Base-by-base conservation (phyloP, 768 basidiomycete species). In the Pulveroboletus ravenelii region DNA sequence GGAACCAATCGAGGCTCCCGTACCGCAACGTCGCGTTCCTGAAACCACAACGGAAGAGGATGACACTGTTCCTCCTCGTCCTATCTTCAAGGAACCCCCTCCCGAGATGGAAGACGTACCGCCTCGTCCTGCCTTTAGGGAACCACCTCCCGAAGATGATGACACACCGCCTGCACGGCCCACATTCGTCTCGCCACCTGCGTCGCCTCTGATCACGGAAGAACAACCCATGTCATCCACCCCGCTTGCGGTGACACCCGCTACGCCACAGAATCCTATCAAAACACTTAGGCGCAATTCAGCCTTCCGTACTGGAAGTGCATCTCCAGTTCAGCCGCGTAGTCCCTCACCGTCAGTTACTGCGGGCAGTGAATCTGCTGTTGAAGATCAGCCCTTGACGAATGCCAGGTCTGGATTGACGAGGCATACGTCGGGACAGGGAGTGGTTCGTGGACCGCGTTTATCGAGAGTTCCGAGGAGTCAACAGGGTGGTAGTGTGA, bases 11-110 rank as follows among this genome's bases (percentile, higher is more conserved):
- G 58, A 56, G 41, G 35, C 31, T 5, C 48, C 46, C 36, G 36
- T 45, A 29, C 15, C 38, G 13, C 55, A 55, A 23, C 25, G 12
- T 37, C 29, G 41, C 17, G 45, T 30, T 6, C 17, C 52, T n/a
- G 55, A 49, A 17, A 40, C 54, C 18, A 29, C 41, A 10, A 46
- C 20, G 15, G 37, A 43, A 25, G 57, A 69, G 18, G 56, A 60
- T 27, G 52, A 54, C 8, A 40, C 29, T 41, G 34, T 14, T 25
- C 64, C 67, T 30, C 60, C 60, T 12, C 72, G 71, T 18, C 84
- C 83, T 0, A 46, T 61, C 1, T 87, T 85, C 67, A 85, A 77
- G 60, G 81, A 83, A 51, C 84, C 84, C 10, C 78, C 79, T 30
- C 79, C 80, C 6, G 69, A 68, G 45, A 49, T 38, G 7, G 67